Evolutionary conservation across 2,329 filamentous ascomycete species (phyloP).

Genomic region (Blumeria hordei): DNA sequence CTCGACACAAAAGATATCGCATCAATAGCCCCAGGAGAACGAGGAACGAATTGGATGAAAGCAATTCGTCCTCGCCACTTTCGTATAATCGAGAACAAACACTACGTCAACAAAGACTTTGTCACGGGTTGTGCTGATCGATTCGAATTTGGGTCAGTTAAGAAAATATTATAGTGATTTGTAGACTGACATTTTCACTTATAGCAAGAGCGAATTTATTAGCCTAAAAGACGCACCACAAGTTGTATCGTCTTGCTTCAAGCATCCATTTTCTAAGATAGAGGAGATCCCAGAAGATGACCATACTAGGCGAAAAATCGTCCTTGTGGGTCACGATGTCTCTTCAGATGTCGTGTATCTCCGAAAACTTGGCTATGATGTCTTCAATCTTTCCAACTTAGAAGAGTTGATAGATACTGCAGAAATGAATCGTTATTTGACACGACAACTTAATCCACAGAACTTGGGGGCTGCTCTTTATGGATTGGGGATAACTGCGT

Average conservation of each 20-base stretch:
- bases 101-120: slow-evolving; percentile 41
- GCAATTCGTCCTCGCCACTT: slow-evolving; percentile 51
- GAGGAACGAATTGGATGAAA: slow-evolving; percentile 40
- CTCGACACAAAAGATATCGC: slow-evolving; percentile 42
- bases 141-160: slow-evolving; percentile 49
- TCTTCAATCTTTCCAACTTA: slow-evolving; percentile 27
- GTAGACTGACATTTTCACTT: background rate
- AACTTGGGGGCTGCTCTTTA: slow-evolving; percentile 36
- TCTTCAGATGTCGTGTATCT: slow-evolving; percentile 45
- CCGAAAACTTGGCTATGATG: slow-evolving; percentile 34
- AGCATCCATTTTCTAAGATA: slow-evolving; percentile 24
- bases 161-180: background rate
- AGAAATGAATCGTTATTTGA: slow-evolving; percentile 40
- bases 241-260: slow-evolving; percentile 28
- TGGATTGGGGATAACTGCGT: slow-evolving; percentile 35
- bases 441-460: slow-evolving; percentile 25
- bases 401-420: slow-evolving; percentile 50
- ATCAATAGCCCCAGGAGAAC: slow-evolving; percentile 30
- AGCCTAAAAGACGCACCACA: slow-evolving; percentile 19
- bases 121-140: slow-evolving; percentile 47
- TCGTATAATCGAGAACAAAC: slow-evolving; percentile 42
- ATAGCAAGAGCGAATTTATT: slow-evolving; percentile 29
- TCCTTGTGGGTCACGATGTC: slow-evolving; percentile 61
- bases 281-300: slow-evolving; percentile 2
- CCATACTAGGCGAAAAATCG: slow-evolving; percentile 26